Evolutionary conservation across 2,329 filamentous ascomycete genomes (phyloP), one percentile per base, ranked within the genome.

Genomic region (Aspergillus sp.): DNA sequence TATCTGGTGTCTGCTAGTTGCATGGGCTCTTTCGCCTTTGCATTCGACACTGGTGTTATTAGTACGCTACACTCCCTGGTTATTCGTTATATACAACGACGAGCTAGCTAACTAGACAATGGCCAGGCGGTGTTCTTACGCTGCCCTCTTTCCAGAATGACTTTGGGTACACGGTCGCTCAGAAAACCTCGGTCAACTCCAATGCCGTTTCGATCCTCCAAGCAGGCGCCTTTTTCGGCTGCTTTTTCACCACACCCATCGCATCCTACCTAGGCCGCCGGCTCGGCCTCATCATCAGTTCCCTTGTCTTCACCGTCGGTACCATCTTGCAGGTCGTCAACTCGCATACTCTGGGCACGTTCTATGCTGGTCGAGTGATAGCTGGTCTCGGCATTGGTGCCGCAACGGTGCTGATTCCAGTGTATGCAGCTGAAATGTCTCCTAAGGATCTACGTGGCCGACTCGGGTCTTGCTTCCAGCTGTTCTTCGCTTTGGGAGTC

Each of bases 221-320:
- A 56, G 78, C 80, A 1, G 81, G 81, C 21, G 80, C 80, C 39
- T 85, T 84, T 65, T 80, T 82, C 57, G 81, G 81, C 48, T 82
- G 81, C 59, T 80, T 84, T 58, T 65, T 77, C 56, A 79, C 81
- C 54, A 80, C 78, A 58, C 80, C 81, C 0, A 59, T 83, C 19
- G 80, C 79, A 6, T 74, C 79, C 30, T 70, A 71, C 23, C 72
- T 78, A 32, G 82, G 82, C 9, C 77, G 82, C 30, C 77, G 76
- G 49, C 72, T 68, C 54, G 74, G 76, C 5, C 74, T 84, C 30
- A 76, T 82, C 19, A 70, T 79, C 32, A 76, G 76, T 39, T 80
- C 80, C 21, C 63, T 77, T 8, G 64, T 82, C 32, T 76, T 77
- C 57, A 70, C 65, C 8, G 39, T 76, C 38, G 74, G 74, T 10